A percentile compares a stretch with the other conserved stretches of the same genome.
Conservation (phyloP, 148 eudicot genomes). For the Heliosperma pusillum region DNA sequence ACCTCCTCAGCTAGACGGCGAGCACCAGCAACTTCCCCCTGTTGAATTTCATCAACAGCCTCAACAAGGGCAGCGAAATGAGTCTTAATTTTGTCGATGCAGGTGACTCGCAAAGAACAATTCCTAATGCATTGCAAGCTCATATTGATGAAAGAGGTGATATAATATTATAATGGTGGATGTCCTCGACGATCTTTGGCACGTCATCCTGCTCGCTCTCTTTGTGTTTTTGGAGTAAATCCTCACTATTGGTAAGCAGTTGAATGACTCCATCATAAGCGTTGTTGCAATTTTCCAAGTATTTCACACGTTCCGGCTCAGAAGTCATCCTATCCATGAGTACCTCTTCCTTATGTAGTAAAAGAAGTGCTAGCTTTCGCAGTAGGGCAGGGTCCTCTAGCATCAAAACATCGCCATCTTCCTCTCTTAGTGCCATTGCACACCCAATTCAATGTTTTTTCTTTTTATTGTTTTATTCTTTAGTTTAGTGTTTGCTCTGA, state of each 20-base stretch:
- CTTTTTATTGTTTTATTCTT: too few relatives aligned
- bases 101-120: background rate
- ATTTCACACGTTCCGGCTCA: background rate
- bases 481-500: too few relatives aligned
- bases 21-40: background rate
- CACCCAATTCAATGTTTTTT: too few relatives aligned
- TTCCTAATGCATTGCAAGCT: constrained; percentile 1
- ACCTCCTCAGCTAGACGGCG: background rate
- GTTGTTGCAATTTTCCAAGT: too few relatives aligned
- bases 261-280: background rate
- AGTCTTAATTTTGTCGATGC: background rate
- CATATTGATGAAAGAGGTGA: background rate
- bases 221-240: background rate
- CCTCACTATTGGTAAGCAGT: background rate
- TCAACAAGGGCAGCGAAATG: background rate
- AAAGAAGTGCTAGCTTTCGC: too few relatives aligned
- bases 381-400: too few relatives aligned
- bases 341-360: background rate
- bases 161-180: background rate
- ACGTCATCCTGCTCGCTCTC: background rate
- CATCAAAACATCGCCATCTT: too few relatives aligned
- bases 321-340: background rate
- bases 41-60: background rate
- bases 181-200: background rate
- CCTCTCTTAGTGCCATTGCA: too few relatives aligned